Evolutionary conservation across 1,284 basidiomycete genomes (phyloP), one percentile per base, ranked within the genome.

Genomic region (Apiotrichum gracile): DNA sequence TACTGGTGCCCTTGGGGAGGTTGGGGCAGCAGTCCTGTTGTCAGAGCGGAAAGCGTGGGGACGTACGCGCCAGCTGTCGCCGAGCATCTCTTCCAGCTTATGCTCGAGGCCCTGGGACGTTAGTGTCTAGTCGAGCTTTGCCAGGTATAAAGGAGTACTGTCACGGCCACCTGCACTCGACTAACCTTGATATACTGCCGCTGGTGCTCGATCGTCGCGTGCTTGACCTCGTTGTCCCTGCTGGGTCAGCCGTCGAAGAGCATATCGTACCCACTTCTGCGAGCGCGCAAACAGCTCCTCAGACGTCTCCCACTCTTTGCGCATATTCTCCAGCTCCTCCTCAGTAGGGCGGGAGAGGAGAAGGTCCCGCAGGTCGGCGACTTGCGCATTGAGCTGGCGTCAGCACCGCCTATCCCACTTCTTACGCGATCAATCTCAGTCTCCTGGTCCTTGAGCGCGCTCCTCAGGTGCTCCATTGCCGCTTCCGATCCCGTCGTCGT

Each of bases 151-250:
- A n/a, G n/a, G n/a, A n/a, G n/a, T n/a, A n/a, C n/a, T n/a, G n/a
- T n/a, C n/a, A n/a, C n/a, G n/a, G n/a, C n/a, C n/a, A n/a, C n/a
- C n/a, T 3, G 3, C 9, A 1, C 22, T 5, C 14, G 19, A 41
- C 59, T n/a, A n/a, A 68, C 69, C 47, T 63, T 66, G 47, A 64
- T 53, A 41, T 72, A 72, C 5, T 50, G 51, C 35, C 61, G 64
- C 45, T 63, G 51, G n/a, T 47, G 45, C 49, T 72, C 69, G n/a
- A 61, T 62, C 9, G 55, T 57, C 8, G 51, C 52, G 47, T 68
- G 64, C 38, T 72, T 69, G 19, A 58, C 49, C 51, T 68, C 64
- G 37, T 72, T 69, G 51, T 67, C 68, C 26, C 69, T 72, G 33
- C 4, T 19, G 41, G 26, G 50, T 45, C 29, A 53, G 50, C n/a